These are phyloP conservation scores for Solanum commersonii DNA, from an alignment of 257 asterid species.

Conservation along the genomic window DNA sequence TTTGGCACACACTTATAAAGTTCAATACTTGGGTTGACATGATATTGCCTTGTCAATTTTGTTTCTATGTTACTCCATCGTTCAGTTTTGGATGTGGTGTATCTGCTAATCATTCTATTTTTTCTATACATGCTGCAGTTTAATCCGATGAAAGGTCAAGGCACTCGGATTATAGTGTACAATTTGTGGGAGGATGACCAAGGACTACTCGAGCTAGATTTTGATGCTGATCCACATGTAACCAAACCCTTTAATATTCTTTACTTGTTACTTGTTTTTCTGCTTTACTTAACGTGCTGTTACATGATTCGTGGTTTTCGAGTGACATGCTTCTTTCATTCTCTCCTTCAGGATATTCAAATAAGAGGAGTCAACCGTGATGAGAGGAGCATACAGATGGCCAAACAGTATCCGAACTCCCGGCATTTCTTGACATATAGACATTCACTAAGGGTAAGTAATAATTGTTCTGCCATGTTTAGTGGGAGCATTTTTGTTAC, in stretches of 20 bases:
- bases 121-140: slow-evolving; percentile 32
- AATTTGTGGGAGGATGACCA: slow-evolving; percentile 98
- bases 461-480: background rate
- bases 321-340: background rate
- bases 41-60: background rate
- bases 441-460: slow-evolving; percentile 81
- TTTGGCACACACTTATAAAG: background rate
- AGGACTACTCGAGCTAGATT: slow-evolving; percentile 81
- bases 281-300: background rate
- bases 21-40: background rate
- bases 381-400: slow-evolving; percentile 81
- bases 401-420: slow-evolving; percentile 72
- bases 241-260: slow-evolving; percentile 4
- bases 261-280: background rate
- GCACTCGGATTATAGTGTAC: slow-evolving; percentile 78
- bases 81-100: background rate
- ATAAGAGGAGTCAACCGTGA: slow-evolving; percentile 97
- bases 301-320: background rate
- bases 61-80: background rate
- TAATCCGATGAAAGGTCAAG: slow-evolving; percentile 62
- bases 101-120: background rate
- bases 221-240: slow-evolving; percentile 75
- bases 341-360: slow-evolving; percentile 66
- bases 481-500: background rate
- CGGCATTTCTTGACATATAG: slow-evolving; percentile 89